These are phyloP conservation scores for Termitomyces sp. DNA, from an alignment of 1,284 basidiomycete species.

Conservation along the genomic window DNA sequence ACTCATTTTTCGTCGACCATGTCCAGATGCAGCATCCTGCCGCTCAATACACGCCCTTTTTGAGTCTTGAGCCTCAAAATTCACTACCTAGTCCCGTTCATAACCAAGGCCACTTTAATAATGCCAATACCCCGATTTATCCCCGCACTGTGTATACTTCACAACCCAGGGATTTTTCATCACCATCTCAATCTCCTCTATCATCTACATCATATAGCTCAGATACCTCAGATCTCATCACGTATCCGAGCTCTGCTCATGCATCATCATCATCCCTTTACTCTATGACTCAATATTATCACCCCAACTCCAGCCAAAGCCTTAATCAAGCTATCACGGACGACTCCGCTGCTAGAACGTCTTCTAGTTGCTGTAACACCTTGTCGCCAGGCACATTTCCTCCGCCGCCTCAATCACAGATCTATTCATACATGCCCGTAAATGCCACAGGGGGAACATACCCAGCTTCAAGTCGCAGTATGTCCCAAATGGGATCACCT, in stretches of 20 bases:
- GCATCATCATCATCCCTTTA: background rate
- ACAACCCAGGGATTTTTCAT: background rate
- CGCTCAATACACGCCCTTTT: background rate
- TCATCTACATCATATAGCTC: background rate
- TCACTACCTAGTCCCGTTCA: background rate
- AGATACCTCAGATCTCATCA: background rate
- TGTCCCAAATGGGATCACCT: background rate
- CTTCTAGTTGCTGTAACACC: background rate
- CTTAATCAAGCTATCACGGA: background rate
- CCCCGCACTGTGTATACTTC: background rate
- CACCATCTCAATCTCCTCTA: background rate
- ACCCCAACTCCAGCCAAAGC: background rate
- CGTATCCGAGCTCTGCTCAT: background rate
- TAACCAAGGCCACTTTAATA: background rate
- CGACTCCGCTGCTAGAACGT: background rate
- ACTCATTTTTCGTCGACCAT: background rate
- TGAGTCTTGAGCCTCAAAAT: background rate
- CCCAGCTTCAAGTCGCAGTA: background rate
- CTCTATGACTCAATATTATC: background rate
- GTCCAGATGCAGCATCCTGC: background rate
- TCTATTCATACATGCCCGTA: background rate
- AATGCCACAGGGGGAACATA: background rate
- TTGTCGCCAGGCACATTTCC: background rate
- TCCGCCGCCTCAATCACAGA: background rate
- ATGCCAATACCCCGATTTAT: background rate